phyloP scores from a whole-genome alignment of 441 rosid species.

The Melastoma candidum region DNA sequence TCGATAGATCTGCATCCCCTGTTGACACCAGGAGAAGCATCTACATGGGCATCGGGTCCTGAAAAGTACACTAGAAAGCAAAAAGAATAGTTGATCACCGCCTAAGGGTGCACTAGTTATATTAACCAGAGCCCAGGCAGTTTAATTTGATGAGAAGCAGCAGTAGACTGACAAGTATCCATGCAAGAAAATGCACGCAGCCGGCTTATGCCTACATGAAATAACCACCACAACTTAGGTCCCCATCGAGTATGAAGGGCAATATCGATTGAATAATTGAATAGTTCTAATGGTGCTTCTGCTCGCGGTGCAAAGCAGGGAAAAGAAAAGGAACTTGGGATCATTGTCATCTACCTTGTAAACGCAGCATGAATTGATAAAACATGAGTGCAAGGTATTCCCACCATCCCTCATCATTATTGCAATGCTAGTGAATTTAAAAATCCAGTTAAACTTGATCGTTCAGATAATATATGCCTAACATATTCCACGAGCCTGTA shows the following conservation, averaged over 20 bases:
- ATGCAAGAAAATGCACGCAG: background rate
- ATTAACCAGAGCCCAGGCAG: slow-evolving; percentile 9
- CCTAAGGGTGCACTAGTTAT: slow-evolving; percentile 10
- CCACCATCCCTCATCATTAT: slow-evolving; percentile 94
- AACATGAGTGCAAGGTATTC: slow-evolving; percentile 88
- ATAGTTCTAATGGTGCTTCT: slow-evolving; percentile 15
- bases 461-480: slow-evolving; percentile 47
- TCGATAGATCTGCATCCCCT: background rate
- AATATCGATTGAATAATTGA: slow-evolving; percentile 15
- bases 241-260: slow-evolving; percentile 1
- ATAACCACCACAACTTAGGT: slow-evolving; percentile 2
- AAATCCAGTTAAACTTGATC: slow-evolving; percentile 81
- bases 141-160: slow-evolving; percentile 11
- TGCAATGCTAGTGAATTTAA: slow-evolving; percentile 95
- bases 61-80: slow-evolving; percentile 10
- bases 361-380: slow-evolving; percentile 85
- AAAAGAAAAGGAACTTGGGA: slow-evolving; percentile 46
- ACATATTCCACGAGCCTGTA: slow-evolving; percentile 29
- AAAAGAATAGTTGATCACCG: slow-evolving; percentile 9
- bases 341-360: slow-evolving; percentile 80
- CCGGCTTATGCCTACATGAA: slow-evolving; percentile 4
- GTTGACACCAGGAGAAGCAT: background rate
- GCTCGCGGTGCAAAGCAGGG: slow-evolving; percentile 24
- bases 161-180: slow-evolving; percentile 8
- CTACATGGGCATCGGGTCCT: background rate